phyloP scores from a whole-genome alignment of 345 rosid species.

The sweet orange (Citrus sinensis) region DNA sequence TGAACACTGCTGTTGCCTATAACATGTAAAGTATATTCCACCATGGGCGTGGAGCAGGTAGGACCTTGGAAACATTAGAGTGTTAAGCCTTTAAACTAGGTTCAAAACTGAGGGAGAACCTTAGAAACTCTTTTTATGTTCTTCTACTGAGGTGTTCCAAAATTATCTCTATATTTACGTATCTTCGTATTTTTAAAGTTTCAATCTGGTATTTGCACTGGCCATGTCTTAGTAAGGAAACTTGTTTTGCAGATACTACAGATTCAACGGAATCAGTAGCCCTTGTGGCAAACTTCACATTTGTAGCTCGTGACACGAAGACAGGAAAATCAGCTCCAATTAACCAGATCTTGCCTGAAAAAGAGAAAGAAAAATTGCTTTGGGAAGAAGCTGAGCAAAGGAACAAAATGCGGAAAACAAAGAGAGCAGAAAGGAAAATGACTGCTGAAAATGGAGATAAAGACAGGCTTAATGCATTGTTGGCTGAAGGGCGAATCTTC shows the following conservation, averaged over 20 bases:
- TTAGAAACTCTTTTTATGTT: neutral
- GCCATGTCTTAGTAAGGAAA: neutral
- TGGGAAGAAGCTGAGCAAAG: constrained; percentile 85
- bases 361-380: constrained; percentile 57
- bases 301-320: constrained; percentile 77
- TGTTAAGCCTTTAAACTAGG: neutral
- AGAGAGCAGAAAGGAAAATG: constrained; percentile 35
- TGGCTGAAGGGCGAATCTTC: constrained; percentile 80
- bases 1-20: neutral
- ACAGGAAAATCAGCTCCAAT: constrained; percentile 79
- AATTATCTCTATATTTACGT: neutral
- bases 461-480: constrained; percentile 52
- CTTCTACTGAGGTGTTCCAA: too few species aligned
- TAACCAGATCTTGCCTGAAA: constrained; percentile 64
- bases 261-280: constrained; percentile 48
- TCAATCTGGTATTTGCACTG: neutral
- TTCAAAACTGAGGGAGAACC: neutral
- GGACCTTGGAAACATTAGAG: neutral
- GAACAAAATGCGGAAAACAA: constrained; percentile 61
- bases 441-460: constrained; percentile 32
- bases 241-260: constrained; percentile 37
- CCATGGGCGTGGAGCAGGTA: neutral
- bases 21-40: neutral
- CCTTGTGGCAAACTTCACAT: constrained; percentile 77
- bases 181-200: neutral